Base-by-base conservation (phyloP, 345 rosid genomes). In the Eucalyptus rudis region DNA sequence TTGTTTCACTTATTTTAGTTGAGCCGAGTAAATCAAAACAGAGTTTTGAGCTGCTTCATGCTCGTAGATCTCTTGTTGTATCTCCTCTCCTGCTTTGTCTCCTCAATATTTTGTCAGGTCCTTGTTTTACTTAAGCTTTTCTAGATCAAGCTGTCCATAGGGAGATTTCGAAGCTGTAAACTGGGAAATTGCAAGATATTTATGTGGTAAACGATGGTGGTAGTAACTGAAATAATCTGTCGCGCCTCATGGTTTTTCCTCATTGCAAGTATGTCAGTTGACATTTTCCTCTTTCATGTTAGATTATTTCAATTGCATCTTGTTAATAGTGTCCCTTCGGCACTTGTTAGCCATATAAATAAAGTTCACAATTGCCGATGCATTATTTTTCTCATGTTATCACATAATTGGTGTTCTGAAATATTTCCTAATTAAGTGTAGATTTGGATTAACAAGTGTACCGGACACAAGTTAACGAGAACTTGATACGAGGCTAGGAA, bases 21-120 rank as follows among this genome's bases (percentile, higher is more conserved):
- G 90, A 90, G 93, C 90, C 22, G 89, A 92, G 92, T 90, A 90
- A 92, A 88, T 71, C 83, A 92, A 90, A 91, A 90, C 36, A 27
- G 52, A 49, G 83, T 71, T 71, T 71, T 71, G 83, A 20, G 83
- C 83, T 71, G 45, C 91, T 91, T 90, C 88, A 87, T 91, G 92
- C 86, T 87, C 91, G 62, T 91, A 89, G 87, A 90, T 88, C 88
- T 87, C 58, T 33, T 87, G 89, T 80, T 71, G 33, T 89, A 31
- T 68, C 29, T 76, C 87, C 76, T 79, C 79, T 86, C 15, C 81
- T 20, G 80, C 44, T 64, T 64, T 71, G 15, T 71, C 83, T 71
- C 27, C 81, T 71, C 12, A 20, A 71, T 71, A 71, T 71, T 36
- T 71, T 71, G 83, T 71, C 45, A 71, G 45, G 83, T 71, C 83